Evolutionary conservation across 2,329 filamentous ascomycete species (phyloP).

Genomic region (Aureobasidium sp.): DNA sequence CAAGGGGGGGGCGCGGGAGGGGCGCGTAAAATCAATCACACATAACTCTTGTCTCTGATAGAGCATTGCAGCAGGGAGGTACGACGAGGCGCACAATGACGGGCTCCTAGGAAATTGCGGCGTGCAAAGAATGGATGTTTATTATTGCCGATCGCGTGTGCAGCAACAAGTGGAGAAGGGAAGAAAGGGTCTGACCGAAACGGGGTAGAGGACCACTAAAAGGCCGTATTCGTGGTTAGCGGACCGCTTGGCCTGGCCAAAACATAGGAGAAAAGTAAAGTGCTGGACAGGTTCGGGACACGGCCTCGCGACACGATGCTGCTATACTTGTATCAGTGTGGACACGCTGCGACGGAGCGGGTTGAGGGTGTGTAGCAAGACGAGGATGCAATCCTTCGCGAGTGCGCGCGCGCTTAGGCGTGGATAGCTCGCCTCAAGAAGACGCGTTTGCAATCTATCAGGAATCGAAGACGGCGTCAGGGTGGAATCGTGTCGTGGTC

Average conservation of each 20-base stretch:
- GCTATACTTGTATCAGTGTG: not conserved
- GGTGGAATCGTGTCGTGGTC: not conserved
- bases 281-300: conserved; percentile 7
- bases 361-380: not conserved
- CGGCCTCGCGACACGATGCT: not conserved
- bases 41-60: conserved; percentile 5
- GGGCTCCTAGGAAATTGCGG: not conserved
- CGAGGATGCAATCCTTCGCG: not conserved
- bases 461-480: conserved; percentile 4
- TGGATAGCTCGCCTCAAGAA: not conserved
- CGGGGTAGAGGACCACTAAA: conserved; percentile 1
- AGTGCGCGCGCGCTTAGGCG: not conserved
- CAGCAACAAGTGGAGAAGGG: conserved; percentile 9
- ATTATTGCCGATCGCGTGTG: conserved; percentile 1
- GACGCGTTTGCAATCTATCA: conserved; percentile 6
- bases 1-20: not conserved
- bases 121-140: conserved; percentile 5
- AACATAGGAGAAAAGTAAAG: conserved; percentile 9
- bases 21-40: not conserved
- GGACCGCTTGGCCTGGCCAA: conserved; percentile 6
- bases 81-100: not conserved
- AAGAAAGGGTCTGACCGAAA: conserved; percentile 1
- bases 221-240: not conserved
- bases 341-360: not conserved
- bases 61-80: not conserved